Evolutionary conservation across 1,284 basidiomycete species (phyloP).

Genomic region (Phylloporus sp.): DNA sequence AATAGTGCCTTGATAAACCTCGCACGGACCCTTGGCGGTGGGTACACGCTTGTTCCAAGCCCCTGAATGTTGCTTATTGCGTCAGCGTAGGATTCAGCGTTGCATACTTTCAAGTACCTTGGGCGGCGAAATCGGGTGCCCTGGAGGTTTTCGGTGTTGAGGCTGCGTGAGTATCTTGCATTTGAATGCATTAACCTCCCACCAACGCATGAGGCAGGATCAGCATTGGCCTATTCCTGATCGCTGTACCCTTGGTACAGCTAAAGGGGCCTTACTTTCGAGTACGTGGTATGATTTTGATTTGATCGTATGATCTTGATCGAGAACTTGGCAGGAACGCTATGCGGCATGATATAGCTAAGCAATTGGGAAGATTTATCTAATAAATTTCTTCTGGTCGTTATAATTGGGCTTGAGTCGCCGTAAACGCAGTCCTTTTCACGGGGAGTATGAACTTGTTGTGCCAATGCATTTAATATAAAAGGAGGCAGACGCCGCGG

Average conservation of each 20-base stretch:
- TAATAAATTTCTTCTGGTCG: no score
- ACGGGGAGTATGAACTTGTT: no score
- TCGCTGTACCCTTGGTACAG: conserved; percentile 51
- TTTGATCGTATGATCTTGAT: not conserved
- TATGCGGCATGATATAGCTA: conserved; percentile 18
- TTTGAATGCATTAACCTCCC: not conserved
- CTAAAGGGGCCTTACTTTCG: conserved; percentile 46
- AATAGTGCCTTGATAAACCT: conserved; percentile 58
- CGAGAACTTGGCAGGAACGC: conserved; percentile 17
- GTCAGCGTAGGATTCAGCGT: conserved; percentile 47
- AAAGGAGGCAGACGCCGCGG: no score
- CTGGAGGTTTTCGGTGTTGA: conserved; percentile 54
- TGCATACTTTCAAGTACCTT: conserved; percentile 60
- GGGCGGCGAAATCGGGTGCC: conserved; percentile 52
- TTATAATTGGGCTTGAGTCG: no score
- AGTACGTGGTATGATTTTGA: conserved; percentile 35
- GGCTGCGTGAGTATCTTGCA: conserved; percentile 41
- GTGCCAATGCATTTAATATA: no score
- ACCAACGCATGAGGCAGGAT: conserved; percentile 34
- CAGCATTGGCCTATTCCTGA: conserved; percentile 49
- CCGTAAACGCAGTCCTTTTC: no score
- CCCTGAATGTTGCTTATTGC: not conserved
- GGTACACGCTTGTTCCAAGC: not conserved
- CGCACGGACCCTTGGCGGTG: conserved; percentile 50
- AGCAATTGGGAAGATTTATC: no score